Conservation (phyloP, 345 rosid genomes). For the Brassica napus region Da-Ae NC_063437.1:13356501-13357000, state of each 20-base stretch:
- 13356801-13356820: constrained; percentile 73
- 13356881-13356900: constrained; percentile 62
- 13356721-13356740: not conserved
- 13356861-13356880: constrained; percentile 66
- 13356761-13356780: not conserved
- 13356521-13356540: constrained; percentile 36
- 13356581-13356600: constrained; percentile 39
- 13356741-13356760: constrained; percentile 1
- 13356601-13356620: constrained; percentile 30
- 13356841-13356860: constrained; percentile 63
- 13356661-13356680: constrained; percentile 26
- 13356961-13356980: constrained; percentile 68
- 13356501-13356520: constrained; percentile 37
- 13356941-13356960: constrained; percentile 64
- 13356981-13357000: constrained; percentile 77
- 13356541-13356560: constrained; percentile 38
- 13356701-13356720: constrained; percentile 27
- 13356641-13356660: constrained; percentile 9
- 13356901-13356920: constrained; percentile 60
- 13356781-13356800: constrained; percentile 82
- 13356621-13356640: constrained; percentile 41
- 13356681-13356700: constrained; percentile 6
- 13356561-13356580: constrained; percentile 37
- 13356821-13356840: constrained; percentile 78
- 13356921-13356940: constrained; percentile 60